phyloP scores from a whole-genome alignment of 2,329 filamentous ascomycete species.

The Fusarium verrucosum region DNA sequence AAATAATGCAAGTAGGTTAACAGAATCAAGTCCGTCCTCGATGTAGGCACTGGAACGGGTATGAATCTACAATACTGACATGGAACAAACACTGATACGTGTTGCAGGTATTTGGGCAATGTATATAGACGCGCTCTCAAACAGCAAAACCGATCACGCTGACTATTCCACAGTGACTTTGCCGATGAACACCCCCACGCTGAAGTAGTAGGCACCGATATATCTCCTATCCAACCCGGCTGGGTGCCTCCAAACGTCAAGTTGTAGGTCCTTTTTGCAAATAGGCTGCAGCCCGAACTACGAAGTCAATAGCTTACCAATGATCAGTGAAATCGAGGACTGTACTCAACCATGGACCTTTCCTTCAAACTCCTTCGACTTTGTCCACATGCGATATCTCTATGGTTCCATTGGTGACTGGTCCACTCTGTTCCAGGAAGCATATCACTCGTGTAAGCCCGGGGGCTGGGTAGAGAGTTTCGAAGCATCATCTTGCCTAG shows the following conservation, averaged over 20 bases:
- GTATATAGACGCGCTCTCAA: background rate
- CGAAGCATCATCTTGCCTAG: background rate
- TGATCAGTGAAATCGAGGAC: constrained; percentile 2
- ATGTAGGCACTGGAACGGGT: constrained; percentile 12
- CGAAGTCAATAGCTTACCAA: background rate
- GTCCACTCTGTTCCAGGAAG: background rate
- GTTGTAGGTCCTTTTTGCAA: background rate
- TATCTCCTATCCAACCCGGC: constrained; percentile 11
- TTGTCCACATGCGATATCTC: constrained; percentile 8
- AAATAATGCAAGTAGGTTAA: background rate
- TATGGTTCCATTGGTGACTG: constrained; percentile 6
- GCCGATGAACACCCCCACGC: constrained; percentile 4
- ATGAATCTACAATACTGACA: background rate
- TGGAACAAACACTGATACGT: background rate
- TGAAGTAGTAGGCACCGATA: constrained; percentile 6
- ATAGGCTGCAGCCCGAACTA: rapidly evolving
- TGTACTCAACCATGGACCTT: constrained; percentile 18
- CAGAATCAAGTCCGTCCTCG: background rate
- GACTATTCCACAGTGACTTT: background rate
- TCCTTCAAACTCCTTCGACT: background rate
- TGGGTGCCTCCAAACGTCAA: constrained; percentile 11
- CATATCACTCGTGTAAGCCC: background rate
- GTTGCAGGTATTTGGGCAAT: constrained; percentile 4
- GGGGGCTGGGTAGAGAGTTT: constrained; percentile 5
- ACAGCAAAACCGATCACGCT: rapidly evolving